phyloP scores from a whole-genome alignment of 1,284 basidiomycete genomes.

The Trichosporon sp. region DNA sequence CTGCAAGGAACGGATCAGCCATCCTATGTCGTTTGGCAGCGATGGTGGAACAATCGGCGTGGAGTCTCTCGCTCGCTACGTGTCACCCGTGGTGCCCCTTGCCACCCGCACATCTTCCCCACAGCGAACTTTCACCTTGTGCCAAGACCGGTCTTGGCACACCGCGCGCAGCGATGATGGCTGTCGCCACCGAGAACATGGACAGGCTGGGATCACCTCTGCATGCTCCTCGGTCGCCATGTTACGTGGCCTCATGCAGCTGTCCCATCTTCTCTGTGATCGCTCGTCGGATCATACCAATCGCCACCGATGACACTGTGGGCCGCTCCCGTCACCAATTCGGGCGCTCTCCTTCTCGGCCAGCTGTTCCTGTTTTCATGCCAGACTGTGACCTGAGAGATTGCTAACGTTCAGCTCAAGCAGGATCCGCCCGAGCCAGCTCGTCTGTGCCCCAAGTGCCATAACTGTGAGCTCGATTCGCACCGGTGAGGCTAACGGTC shows the following conservation, averaged over 20 bases:
- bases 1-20: background rate
- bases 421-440: background rate
- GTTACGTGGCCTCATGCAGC: too few species aligned
- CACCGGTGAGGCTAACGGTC: background rate
- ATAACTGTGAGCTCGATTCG: background rate
- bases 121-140: background rate
- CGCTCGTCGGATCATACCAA: too few species aligned
- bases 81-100: background rate
- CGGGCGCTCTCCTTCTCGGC: too few species aligned
- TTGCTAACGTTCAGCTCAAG: background rate
- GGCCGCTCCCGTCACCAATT: too few species aligned
- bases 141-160: slow-evolving; percentile 1
- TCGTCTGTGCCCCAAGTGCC: slow-evolving; percentile 2
- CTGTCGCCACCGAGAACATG: background rate
- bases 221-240: background rate
- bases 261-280: too few species aligned
- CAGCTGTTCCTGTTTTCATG: background rate
- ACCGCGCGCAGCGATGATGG: background rate
- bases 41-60: too few species aligned
- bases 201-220: background rate
- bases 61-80: background rate
- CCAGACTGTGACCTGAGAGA: background rate
- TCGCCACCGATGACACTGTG: too few species aligned
- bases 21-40: background rate
- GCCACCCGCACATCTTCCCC: background rate